Evolutionary conservation across 225 moss, liverwort and hornwort species (phyloP).

Genomic region (Antitrichia curtipendula): DNA sequence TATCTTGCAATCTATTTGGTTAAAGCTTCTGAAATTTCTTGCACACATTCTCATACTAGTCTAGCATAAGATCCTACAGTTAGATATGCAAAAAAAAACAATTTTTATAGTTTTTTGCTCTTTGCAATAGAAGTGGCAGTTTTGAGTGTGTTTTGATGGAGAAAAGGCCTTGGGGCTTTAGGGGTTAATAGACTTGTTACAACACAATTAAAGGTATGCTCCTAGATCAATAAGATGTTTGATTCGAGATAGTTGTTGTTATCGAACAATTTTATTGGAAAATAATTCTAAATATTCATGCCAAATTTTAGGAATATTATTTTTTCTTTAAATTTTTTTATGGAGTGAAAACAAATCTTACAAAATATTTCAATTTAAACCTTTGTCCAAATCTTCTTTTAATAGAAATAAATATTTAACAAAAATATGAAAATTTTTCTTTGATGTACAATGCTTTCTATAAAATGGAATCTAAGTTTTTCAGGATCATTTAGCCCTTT

Average conservation of each 20-base stretch:
- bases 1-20: too few species aligned
- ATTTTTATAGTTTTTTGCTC: too few species aligned
- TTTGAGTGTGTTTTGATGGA: too few species aligned
- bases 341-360: too few species aligned
- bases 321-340: background rate
- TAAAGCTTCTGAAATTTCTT: too few species aligned
- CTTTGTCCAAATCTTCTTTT: rapidly evolving
- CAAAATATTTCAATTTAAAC: background rate
- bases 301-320: too few species aligned
- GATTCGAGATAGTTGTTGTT: rapidly evolving
- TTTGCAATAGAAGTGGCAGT: too few species aligned
- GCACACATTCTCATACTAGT: too few species aligned
- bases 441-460: background rate
- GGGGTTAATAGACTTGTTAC: rapidly evolving
- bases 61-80: too few species aligned
- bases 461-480: background rate
- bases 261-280: rapidly evolving
- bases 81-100: too few species aligned
- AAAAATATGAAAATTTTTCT: background rate
- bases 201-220: background rate
- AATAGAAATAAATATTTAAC: background rate
- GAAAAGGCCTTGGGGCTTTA: too few species aligned
- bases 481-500: background rate
- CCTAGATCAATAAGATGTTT: background rate
- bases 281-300: background rate